A percentile compares a stretch with the other conserved stretches of the same genome.
Conservation (phyloP, 2,329 filamentous ascomycete species). For the Trichoderma sp. region DNA sequence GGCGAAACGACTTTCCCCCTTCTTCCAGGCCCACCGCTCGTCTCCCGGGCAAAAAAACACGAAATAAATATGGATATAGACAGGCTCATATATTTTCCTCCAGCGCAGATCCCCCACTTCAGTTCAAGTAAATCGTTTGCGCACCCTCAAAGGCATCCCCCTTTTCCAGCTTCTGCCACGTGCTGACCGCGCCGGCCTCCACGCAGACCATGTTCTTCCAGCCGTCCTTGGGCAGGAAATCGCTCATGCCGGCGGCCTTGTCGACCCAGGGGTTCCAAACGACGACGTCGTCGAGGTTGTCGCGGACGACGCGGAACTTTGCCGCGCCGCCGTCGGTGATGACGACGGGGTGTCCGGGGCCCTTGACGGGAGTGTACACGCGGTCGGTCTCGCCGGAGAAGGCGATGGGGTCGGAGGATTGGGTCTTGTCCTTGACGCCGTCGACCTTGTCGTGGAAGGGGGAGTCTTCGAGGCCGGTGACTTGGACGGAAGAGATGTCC, state of each 20-base stretch:
- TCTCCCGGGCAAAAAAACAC: not conserved
- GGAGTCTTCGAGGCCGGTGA: constrained; percentile 73
- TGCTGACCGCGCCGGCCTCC: constrained; percentile 79
- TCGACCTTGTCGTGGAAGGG: constrained; percentile 83
- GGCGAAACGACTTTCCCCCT: not conserved
- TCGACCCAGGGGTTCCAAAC: constrained; percentile 97
- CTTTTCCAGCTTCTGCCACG: constrained; percentile 80
- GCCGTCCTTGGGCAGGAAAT: constrained; percentile 85
- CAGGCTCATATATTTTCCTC: not conserved
- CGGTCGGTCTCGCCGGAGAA: constrained; percentile 82
- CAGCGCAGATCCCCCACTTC: not conserved
- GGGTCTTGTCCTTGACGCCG: constrained; percentile 60
- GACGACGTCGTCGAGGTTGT: constrained; percentile 83
- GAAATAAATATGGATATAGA: not conserved
- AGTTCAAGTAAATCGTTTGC: constrained; percentile 48
- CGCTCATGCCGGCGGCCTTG: constrained; percentile 75
- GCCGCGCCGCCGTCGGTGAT: constrained; percentile 62
- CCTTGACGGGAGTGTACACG: constrained; percentile 71
- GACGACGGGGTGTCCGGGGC: constrained; percentile 54
- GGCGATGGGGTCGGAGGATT: constrained; percentile 58
- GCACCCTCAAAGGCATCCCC: constrained; percentile 65
- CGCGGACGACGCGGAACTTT: constrained; percentile 70
- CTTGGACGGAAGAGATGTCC: constrained; percentile 72
- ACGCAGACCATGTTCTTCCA: constrained; percentile 94
- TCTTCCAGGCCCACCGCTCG: not conserved